Conservation (phyloP, 2,329 filamentous ascomycete genomes). For the Exutisphaerella laricina region DNA sequence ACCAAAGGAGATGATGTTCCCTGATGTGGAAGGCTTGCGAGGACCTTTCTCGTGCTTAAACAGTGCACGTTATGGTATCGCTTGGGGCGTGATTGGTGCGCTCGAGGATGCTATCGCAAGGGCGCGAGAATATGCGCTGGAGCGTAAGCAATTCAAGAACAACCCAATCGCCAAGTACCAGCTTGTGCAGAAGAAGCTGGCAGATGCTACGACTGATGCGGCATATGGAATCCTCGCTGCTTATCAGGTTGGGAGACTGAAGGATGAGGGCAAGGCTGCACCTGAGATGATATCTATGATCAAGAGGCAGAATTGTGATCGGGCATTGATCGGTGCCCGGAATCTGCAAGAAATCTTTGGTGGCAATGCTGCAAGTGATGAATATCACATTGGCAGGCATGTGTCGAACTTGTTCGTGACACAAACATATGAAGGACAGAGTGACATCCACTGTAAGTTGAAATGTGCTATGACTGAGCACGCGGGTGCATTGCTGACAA, state of each 20-base stretch:
- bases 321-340: conserved; percentile 72
- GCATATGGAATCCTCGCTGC: conserved; percentile 87
- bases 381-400: conserved; percentile 91
- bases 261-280: conserved; percentile 79
- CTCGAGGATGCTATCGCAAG: conserved; percentile 84
- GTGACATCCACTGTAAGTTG: conserved; percentile 86
- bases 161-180: conserved; percentile 96
- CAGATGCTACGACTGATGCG: conserved; percentile 85
- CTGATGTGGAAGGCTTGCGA: conserved; percentile 74
- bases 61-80: conserved; percentile 87
- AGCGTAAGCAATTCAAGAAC: conserved; percentile 91
- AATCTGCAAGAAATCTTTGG: conserved; percentile 92
- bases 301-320: conserved; percentile 96
- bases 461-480: conserved; percentile 1
- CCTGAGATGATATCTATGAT: conserved; percentile 98
- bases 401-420: conserved; percentile 95
- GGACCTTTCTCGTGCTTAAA: conserved; percentile 95
- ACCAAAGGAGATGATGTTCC: conserved; percentile 88
- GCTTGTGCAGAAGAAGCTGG: conserved; percentile 94
- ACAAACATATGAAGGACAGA: conserved; percentile 97
- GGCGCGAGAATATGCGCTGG: conserved; percentile 79
- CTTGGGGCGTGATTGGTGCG: conserved; percentile 88
- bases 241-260: conserved; percentile 84
- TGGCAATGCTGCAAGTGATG: conserved; percentile 95
- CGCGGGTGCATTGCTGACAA: conserved; percentile 17